phyloP scores from a whole-genome alignment of 257 asterid species.

The Ilex aquifolium region DNA sequence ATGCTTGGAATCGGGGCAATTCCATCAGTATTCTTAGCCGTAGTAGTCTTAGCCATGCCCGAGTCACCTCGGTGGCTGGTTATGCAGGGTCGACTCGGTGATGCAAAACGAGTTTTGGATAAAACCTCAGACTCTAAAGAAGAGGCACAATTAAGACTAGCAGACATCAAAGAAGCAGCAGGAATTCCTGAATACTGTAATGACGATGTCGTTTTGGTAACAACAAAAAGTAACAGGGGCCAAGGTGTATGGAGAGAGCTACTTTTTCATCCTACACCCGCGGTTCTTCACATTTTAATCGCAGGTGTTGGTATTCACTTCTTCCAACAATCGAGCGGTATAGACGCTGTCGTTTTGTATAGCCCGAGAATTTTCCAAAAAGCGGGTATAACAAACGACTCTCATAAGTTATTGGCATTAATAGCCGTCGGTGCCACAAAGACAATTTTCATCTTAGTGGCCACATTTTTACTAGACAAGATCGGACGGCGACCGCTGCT shows the following conservation, averaged over 20 bases:
- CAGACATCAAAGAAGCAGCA: constrained; percentile 69
- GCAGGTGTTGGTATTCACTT: constrained; percentile 63
- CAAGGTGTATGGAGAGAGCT: constrained; percentile 73
- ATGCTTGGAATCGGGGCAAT: constrained; percentile 76
- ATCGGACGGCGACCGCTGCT: too few relatives aligned
- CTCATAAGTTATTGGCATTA: constrained; percentile 47
- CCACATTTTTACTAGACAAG: too few relatives aligned
- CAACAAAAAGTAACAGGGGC: constrained; percentile 25
- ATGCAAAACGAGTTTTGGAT: constrained; percentile 59
- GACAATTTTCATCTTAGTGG: constrained; percentile 59
- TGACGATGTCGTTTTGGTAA: constrained; percentile 47
- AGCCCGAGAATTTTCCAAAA: constrained; percentile 53
- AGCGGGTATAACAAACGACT: constrained; percentile 43
- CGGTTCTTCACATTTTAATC: constrained; percentile 58
- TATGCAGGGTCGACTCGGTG: constrained; percentile 84
- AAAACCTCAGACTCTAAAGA: constrained; percentile 60
- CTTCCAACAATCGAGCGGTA: constrained; percentile 78
- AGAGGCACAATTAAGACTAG: constrained; percentile 49
- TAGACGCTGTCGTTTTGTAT: constrained; percentile 73
- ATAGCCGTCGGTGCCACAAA: constrained; percentile 72
- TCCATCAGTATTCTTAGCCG: constrained; percentile 60
- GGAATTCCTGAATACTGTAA: constrained; percentile 53
- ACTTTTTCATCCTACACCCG: constrained; percentile 52
- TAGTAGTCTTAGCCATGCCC: constrained; percentile 70
- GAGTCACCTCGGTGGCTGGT: constrained; percentile 93